Conservation (phyloP, 2,329 filamentous ascomycete genomes). For the Coniochaeta hoffmannii region DNA sequence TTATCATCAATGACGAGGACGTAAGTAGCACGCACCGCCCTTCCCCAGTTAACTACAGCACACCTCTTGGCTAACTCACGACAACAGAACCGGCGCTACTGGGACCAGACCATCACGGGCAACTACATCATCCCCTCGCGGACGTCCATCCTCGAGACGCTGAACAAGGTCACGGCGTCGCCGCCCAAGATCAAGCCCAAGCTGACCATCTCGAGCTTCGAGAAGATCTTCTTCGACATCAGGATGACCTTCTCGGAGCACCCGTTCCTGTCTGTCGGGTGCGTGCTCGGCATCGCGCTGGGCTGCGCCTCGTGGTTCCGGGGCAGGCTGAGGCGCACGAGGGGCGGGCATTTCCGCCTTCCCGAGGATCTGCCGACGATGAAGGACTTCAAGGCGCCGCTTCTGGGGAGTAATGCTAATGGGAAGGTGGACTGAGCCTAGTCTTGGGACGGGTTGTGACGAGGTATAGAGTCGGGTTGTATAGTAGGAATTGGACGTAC, state of each 20-base stretch:
- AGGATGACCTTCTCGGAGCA: conserved; percentile 51
- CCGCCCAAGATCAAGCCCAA: conserved; percentile 69
- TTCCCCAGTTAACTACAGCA: neutral
- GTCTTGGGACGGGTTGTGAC: neutral
- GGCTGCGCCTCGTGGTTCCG: conserved; percentile 46
- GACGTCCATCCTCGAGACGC: conserved; percentile 83
- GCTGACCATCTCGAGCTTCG: conserved; percentile 65
- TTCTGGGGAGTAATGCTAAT: conserved; percentile 40
- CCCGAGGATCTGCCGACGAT: conserved; percentile 40
- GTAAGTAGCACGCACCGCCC: conserved; percentile 46
- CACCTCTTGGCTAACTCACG: conserved; percentile 24
- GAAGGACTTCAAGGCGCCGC: conserved; percentile 54
- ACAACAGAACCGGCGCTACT: conserved; percentile 83
- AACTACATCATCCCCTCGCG: conserved; percentile 85
- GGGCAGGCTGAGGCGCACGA: conserved; percentile 43
- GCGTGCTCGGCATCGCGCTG: conserved; percentile 49
- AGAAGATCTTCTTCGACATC: conserved; percentile 64
- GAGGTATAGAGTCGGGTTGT: neutral
- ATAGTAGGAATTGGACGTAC: neutral
- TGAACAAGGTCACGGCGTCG: conserved; percentile 61
- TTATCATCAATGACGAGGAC: conserved; percentile 96
- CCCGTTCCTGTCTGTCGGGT: conserved; percentile 49
- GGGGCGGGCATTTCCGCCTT: conserved; percentile 54
- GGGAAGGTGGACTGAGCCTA: conserved; percentile 43
- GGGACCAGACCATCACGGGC: conserved; percentile 85